These are phyloP conservation scores for Argentina anserina DNA, from an alignment of 306 rosid species.

Conservation along the genomic window DNA sequence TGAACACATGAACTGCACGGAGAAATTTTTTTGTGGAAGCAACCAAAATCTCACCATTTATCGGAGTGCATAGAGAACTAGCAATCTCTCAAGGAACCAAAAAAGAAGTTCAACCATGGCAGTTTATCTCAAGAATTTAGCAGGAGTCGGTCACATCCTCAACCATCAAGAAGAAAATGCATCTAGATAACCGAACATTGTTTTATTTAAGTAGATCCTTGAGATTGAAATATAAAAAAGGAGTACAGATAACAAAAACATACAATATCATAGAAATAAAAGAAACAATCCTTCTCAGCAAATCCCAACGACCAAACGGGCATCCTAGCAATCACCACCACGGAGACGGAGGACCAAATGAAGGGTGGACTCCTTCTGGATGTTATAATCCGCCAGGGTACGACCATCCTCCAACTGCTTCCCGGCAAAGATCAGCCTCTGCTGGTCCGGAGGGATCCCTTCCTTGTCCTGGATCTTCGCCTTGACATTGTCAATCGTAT, in stretches of 20 bases:
- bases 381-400: conserved; percentile 47
- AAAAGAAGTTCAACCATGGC: no score
- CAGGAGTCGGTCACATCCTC: no score
- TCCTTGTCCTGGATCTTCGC: conserved; percentile 48
- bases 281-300: background rate
- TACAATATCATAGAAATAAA: background rate
- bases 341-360: conserved; percentile 31
- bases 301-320: no score
- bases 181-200: no score
- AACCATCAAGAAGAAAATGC: no score
- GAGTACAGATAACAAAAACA: background rate
- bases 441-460: conserved; percentile 37
- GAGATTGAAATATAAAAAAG: no score
- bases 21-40: conserved; percentile 96
- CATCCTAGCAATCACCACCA: conserved; percentile 37
- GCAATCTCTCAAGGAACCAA: no score
- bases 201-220: no score
- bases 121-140: no score
- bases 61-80: conserved; percentile 94
- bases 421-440: conserved; percentile 43
- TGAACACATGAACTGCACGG: conserved; percentile 81
- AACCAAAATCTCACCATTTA: conserved; percentile 93
- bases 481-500: conserved; percentile 35
- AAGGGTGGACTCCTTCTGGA: conserved; percentile 47
- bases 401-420: conserved; percentile 46